Evolutionary conservation across 208 protist species (phyloP).

Genomic region (Trypanosoma platydactyli): DNA sequence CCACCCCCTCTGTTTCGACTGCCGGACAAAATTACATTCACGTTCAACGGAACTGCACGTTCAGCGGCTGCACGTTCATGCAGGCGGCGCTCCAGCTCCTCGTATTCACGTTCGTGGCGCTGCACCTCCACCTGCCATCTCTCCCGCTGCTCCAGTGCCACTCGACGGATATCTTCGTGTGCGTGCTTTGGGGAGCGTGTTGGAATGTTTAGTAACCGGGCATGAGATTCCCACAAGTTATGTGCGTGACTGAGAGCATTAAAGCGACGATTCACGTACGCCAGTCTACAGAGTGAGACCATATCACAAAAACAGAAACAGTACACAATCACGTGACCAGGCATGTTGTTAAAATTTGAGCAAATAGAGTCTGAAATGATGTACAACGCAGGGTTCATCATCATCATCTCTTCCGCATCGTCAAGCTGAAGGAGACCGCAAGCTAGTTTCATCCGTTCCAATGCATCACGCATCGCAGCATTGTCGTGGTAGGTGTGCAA

Average conservation of each 20-base stretch:
- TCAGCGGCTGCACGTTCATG: constrained; percentile 35
- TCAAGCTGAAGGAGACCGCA: constrained; percentile 31
- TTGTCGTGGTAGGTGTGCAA: constrained; percentile 32
- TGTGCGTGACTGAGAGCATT: constrained; percentile 20
- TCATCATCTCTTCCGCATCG: constrained; percentile 33
- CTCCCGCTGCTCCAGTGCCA: constrained; percentile 3
- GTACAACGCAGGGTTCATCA: neutral
- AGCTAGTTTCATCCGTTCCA: constrained; percentile 26
- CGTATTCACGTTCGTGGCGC: constrained; percentile 31
- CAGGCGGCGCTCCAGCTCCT: constrained; percentile 35
- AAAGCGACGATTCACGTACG: constrained; percentile 28
- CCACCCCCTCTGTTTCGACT: neutral
- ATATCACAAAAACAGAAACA: constrained; percentile 37
- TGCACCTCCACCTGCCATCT: constrained; percentile 25
- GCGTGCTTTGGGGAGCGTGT: neutral
- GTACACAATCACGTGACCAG: constrained; percentile 32
- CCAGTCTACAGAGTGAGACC: constrained; percentile 23
- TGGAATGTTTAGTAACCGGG: constrained; percentile 6
- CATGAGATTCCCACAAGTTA: constrained; percentile 31
- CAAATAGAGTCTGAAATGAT: neutral
- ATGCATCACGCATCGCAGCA: constrained; percentile 15
- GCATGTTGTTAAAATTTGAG: constrained; percentile 18
- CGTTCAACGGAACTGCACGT: constrained; percentile 38
- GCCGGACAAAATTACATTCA: constrained; percentile 29
- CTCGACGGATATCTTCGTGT: constrained; percentile 16